Base-by-base conservation (phyloP, 1,284 basidiomycete genomes). In the Bondarzewia mesenterica region DNA sequence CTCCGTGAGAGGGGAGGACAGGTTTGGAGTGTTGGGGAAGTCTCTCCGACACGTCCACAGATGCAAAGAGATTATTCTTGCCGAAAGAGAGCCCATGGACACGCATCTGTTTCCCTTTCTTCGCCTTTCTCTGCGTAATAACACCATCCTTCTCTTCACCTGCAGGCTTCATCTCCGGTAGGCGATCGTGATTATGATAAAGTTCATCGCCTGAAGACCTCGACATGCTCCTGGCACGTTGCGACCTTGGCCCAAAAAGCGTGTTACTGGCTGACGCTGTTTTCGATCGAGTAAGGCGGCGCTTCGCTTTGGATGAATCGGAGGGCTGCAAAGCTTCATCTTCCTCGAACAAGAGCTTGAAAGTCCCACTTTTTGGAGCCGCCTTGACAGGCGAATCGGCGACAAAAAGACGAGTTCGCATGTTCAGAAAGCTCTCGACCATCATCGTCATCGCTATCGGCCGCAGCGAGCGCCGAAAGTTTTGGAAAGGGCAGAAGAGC, bases 331-430 rank as follows among this genome's bases (percentile, higher is more conserved):
- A 58, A 18, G 37, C 20, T 25, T 23, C 47, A 23, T 54, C 56
- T 51, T 87, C 84, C 29, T 85, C 76, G 57, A 89, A 89, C 36
- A 89, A 64, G 18, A 74, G 63, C 50, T 75, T 77, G 68, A 88
- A 89, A 2, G 72, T 70, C 59, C 75, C 82, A 46, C 71, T 70
- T 41, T 74, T 72, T 16, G 64, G 64, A 5, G 72, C 69, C 23
- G 68, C 67, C 61, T 89, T 89, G 50, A 80, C 69, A 10, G 87
- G 86, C 5, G 86, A 85, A 55, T 85, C 78, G 32, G 70, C 75
- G 7, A 89, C 67, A 58, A 83, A 80, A 10, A 74, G n/a, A 75
- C 16, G 70, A 65, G 51, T 76, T 67, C 27, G 56, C 61, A 15
- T 66, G 61, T 26, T 54, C 54, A 14, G 48, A 56, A 38, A 54